A percentile compares a stretch with the other conserved stretches of the same genome.
phyloP scores from a whole-genome alignment of 2,329 filamentous ascomycete species.

The Eutypa lata region DNA sequence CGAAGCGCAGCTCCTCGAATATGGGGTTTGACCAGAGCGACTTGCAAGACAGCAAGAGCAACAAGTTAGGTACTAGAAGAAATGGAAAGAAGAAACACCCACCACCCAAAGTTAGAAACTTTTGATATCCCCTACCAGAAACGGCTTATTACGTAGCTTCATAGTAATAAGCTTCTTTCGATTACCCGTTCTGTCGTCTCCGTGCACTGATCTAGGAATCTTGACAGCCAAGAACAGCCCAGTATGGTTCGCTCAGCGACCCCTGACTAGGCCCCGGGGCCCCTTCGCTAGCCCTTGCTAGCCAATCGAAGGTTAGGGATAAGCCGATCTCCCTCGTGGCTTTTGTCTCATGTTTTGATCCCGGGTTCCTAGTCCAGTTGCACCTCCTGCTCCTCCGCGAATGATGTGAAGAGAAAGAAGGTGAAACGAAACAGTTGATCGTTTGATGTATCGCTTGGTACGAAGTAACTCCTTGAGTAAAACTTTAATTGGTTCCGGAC shows the following conservation, averaged over 20 bases:
- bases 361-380: too few relatives aligned
- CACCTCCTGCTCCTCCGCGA: neutral
- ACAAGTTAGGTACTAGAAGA: neutral
- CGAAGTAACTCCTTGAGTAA: constrained; percentile 8
- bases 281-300: too few relatives aligned
- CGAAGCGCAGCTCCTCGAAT: constrained; percentile 18
- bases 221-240: neutral
- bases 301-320: neutral
- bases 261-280: too few relatives aligned
- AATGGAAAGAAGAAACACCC: neutral
- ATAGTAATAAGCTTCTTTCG: too few relatives aligned
- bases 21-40: constrained; percentile 5
- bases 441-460: constrained; percentile 24
- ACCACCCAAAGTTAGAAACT: neutral
- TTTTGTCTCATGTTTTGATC: neutral
- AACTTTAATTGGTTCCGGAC: constrained; percentile 11
- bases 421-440: constrained; percentile 24
- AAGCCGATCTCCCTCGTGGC: neutral
- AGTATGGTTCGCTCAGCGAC: neutral
- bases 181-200: neutral
- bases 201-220: neutral
- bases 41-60: constrained; percentile 5
- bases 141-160: too few relatives aligned
- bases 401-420: constrained; percentile 1
- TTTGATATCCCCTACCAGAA: neutral